A percentile compares a stretch with the other conserved stretches of the same genome.
phyloP scores from a whole-genome alignment of 1,284 basidiomycete genomes.

The Rhodotorula glutinis region DNA sequence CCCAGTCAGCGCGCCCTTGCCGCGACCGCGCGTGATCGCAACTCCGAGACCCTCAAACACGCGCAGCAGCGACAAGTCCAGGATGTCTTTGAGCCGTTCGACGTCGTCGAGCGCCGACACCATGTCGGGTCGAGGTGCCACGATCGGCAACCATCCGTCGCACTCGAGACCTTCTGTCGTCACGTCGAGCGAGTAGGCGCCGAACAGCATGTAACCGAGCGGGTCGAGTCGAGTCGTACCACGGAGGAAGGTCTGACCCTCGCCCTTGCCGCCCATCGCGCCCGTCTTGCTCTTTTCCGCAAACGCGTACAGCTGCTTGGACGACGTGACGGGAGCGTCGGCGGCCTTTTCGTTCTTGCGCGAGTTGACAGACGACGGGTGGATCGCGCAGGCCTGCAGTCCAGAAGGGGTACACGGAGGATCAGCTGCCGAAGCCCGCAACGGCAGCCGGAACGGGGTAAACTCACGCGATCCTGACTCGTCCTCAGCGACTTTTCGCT shows the following conservation, averaged over 20 bases:
- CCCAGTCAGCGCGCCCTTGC: not conserved
- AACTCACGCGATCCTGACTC: slow-evolving; percentile 74
- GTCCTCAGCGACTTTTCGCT: slow-evolving; percentile 73
- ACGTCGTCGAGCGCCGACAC: slow-evolving; percentile 76
- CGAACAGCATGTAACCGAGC: slow-evolving; percentile 88
- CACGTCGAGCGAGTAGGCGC: slow-evolving; percentile 66
- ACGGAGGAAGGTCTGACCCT: slow-evolving; percentile 67
- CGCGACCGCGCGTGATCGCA: slow-evolving; percentile 20
- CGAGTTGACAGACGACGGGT: slow-evolving; percentile 82
- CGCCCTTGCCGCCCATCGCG: slow-evolving; percentile 51
- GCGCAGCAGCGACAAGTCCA: slow-evolving; percentile 82
- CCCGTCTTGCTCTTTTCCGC: slow-evolving; percentile 77
- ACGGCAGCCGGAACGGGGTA: slow-evolving; percentile 1
- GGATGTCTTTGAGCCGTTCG: slow-evolving; percentile 70
- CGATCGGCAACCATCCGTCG: slow-evolving; percentile 86
- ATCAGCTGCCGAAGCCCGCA: not conserved
- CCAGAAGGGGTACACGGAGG: too few species aligned
- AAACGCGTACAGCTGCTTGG: slow-evolving; percentile 77
- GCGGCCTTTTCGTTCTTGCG: slow-evolving; percentile 60
- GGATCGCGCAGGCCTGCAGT: slow-evolving; percentile 65
- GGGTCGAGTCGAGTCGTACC: slow-evolving; percentile 78
- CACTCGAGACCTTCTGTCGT: slow-evolving; percentile 57
- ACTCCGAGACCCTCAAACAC: slow-evolving; percentile 78
- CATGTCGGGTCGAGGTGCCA: slow-evolving; percentile 40
- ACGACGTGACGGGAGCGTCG: slow-evolving; percentile 46